phyloP scores from a whole-genome alignment of 1,284 basidiomycete species.

The Laetiporus sulphureus region DNA sequence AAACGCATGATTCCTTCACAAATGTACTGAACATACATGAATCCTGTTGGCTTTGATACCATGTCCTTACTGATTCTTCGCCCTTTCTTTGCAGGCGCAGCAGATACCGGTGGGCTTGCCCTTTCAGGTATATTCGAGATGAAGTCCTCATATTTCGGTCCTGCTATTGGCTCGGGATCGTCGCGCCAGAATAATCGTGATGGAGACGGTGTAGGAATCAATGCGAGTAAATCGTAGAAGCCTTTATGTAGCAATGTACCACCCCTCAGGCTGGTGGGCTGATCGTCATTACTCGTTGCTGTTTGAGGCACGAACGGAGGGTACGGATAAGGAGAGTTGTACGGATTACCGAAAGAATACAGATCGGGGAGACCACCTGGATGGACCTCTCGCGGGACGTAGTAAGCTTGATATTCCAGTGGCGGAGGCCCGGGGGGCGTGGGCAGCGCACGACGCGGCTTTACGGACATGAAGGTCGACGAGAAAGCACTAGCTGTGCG shows the following conservation, averaged over 20 bases:
- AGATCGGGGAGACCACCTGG: constrained; percentile 25
- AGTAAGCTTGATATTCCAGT: constrained; percentile 12
- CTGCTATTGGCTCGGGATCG: constrained; percentile 37
- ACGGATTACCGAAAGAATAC: constrained; percentile 35
- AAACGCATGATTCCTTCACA: constrained; percentile 19
- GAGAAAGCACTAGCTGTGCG: background rate
- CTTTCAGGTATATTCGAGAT: constrained; percentile 16
- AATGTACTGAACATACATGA: constrained; percentile 59
- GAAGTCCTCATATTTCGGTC: constrained; percentile 59
- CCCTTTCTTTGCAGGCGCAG: constrained; percentile 31
- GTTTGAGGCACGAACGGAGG: constrained; percentile 27
- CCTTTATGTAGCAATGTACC: constrained; percentile 77
- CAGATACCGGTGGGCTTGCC: constrained; percentile 23
- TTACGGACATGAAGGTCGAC: constrained; percentile 4
- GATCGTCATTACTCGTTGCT: constrained; percentile 34
- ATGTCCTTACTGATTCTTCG: constrained; percentile 78
- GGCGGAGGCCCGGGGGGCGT: constrained; percentile 28
- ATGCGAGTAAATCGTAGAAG: constrained; percentile 81
- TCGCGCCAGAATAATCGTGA: constrained; percentile 56
- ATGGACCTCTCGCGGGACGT: constrained; percentile 13
- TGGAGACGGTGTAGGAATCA: constrained; percentile 66
- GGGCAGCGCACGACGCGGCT: constrained; percentile 28
- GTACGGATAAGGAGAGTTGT: constrained; percentile 41
- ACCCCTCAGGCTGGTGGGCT: constrained; percentile 44
- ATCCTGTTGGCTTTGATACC: constrained; percentile 79